phyloP scores from a whole-genome alignment of 2,329 filamentous ascomycete genomes.

The Fonsecaea nubica region DNA sequence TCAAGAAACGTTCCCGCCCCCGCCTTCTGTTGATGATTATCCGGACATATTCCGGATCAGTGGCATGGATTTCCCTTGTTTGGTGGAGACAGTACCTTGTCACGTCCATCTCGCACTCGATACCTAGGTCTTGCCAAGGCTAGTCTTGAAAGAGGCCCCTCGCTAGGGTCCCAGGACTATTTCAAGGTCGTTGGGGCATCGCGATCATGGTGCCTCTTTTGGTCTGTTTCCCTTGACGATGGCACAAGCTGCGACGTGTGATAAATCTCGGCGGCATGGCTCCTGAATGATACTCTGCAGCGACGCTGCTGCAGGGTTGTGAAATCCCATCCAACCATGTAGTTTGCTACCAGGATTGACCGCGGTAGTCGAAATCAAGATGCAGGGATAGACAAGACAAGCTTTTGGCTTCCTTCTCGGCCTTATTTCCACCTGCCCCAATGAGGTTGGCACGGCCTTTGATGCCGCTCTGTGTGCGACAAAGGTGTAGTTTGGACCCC shows the following conservation, averaged over 20 bases:
- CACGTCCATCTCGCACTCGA: slow-evolving; percentile 2
- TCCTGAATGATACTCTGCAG: neutral
- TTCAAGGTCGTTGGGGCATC: too few relatives aligned
- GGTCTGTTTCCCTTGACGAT: neutral
- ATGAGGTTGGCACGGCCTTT: neutral
- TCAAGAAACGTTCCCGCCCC: neutral
- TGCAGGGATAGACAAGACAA: neutral
- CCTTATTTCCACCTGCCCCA: slow-evolving; percentile 2
- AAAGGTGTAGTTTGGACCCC: neutral
- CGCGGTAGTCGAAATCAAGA: neutral
- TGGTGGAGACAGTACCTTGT: neutral
- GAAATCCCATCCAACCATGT: neutral
- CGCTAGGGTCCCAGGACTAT: neutral
- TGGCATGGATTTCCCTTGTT: slow-evolving; percentile 8
- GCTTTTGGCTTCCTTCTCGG: neutral
- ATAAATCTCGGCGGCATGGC: neutral
- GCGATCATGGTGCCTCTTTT: slow-evolving; percentile 2
- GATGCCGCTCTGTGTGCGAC: neutral
- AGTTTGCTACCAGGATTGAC: neutral
- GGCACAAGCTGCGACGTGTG: slow-evolving; percentile 5
- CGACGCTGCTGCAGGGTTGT: neutral
- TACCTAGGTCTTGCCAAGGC: slow-evolving; percentile 6
- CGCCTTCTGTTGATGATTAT: slow-evolving; percentile 5
- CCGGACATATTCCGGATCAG: slow-evolving; percentile 15
- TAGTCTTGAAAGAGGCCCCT: neutral